Evolutionary conservation across 495 filamentous ascomycete species (phyloP).

Genomic region (Podospora conica): DNA sequence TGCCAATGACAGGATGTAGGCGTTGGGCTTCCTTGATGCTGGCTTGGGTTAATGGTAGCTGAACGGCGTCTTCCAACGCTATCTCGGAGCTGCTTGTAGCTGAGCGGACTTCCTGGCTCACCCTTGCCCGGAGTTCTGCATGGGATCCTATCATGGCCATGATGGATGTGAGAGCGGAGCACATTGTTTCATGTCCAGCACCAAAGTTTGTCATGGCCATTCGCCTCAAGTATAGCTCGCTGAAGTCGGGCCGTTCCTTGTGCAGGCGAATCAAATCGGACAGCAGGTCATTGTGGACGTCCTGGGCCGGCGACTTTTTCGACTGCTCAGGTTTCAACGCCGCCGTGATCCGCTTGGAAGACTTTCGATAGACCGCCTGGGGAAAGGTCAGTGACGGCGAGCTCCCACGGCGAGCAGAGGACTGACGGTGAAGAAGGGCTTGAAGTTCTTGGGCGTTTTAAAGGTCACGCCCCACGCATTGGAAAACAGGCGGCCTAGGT

Average conservation of each 20-base stretch:
- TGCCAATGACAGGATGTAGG: conserved; percentile 51
- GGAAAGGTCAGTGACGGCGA: background rate
- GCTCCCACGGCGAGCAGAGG: background rate
- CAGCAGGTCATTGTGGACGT: conserved; percentile 24
- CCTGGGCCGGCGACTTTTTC: background rate
- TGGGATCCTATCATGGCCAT: conserved; percentile 32
- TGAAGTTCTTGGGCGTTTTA: conserved; percentile 24
- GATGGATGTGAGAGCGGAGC: conserved; percentile 36
- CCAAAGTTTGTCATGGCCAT: conserved; percentile 44
- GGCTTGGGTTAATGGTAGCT: conserved; percentile 51
- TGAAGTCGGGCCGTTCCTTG: conserved; percentile 28
- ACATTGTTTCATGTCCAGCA: conserved; percentile 45
- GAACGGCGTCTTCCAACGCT: background rate
- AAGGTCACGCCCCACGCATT: conserved; percentile 29
- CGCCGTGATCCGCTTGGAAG: conserved; percentile 19
- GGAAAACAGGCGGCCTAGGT: conserved; percentile 16
- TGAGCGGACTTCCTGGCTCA: conserved; percentile 22
- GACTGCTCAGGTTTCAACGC: conserved; percentile 9
- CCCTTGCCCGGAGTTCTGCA: conserved; percentile 10
- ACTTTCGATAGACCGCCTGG: conserved; percentile 28
- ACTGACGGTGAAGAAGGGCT: conserved; percentile 33
- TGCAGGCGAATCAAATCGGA: conserved; percentile 35
- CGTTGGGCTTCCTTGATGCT: conserved; percentile 59
- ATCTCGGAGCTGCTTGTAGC: background rate
- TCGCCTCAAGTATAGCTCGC: conserved; percentile 36